A percentile compares a stretch with the other conserved stretches of the same genome.
phyloP scores from a whole-genome alignment of 768 basidiomycete species.

The Agaricus bisporus region DNA sequence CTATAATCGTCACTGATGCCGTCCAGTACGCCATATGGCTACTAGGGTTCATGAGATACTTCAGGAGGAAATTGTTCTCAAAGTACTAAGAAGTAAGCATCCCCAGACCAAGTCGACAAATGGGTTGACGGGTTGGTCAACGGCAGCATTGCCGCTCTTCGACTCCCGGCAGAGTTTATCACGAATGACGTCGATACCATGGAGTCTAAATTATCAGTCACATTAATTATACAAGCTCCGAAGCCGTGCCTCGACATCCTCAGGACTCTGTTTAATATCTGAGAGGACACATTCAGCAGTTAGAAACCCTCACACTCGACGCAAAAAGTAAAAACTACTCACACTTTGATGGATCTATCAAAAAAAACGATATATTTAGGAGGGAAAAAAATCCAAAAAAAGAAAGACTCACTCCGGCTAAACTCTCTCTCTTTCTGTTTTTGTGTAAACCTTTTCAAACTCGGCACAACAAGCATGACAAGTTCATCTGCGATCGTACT shows the following conservation, averaged over 20 bases:
- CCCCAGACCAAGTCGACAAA: too few species aligned
- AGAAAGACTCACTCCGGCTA: constrained; percentile 60
- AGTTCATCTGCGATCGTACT: constrained; percentile 65
- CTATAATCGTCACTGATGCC: too few species aligned
- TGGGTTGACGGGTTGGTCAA: too few species aligned
- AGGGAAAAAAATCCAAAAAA: not conserved
- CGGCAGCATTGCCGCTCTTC: too few species aligned
- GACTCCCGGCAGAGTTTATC: not conserved
- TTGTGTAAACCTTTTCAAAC: constrained; percentile 66
- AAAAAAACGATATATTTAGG: not conserved
- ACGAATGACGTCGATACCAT: not conserved
- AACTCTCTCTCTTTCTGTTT: constrained; percentile 78
- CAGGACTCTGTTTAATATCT: constrained; percentile 78
- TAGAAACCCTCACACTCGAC: not conserved
- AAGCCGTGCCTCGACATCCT: constrained; percentile 69
- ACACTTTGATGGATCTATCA: constrained; percentile 68
- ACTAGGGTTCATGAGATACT: too few species aligned
- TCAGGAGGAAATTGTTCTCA: too few species aligned
- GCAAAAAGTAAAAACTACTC: constrained; percentile 18
- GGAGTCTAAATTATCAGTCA: too few species aligned
- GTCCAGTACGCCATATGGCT: too few species aligned
- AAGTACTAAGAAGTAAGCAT: too few species aligned
- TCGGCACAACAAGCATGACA: constrained; percentile 70
- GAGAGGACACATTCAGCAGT: constrained; percentile 10
- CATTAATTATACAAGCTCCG: constrained; percentile 46